Base-by-base conservation (phyloP, 495 filamentous ascomycete genomes). In the Hyaloscypha variabilis region DNA sequence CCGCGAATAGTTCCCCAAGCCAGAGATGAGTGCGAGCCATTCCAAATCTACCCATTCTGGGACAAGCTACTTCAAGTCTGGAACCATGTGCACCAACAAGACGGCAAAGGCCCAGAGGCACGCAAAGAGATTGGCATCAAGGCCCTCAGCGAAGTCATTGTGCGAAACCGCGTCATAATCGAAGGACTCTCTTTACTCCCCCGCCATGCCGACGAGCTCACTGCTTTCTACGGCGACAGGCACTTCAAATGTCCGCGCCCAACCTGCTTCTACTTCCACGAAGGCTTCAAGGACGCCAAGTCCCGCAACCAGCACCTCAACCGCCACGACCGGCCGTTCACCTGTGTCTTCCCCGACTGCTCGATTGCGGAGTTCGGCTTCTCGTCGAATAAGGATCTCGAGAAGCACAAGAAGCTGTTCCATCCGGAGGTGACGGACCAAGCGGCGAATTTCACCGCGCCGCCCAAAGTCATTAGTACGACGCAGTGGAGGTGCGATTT, bases 181-280 rank as follows among this genome's bases (percentile, higher is more conserved):
- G 55, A 58, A 58, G 14, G 3, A 10, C 55, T 31, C 29, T 30
- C 29, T 6, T n/a, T 31, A 8, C 55, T 58, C 25, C 25, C 55
- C 25, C 8, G 5, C 26, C 6, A 46, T 3, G 23, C 31, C 62
- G 53, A 42, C 50, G 30, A 25, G 19, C 2, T 52, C 31, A 50
- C 24, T 6, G 49, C 57, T 19, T 77, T 68, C 21, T 79, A 81
- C 62, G 78, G 79, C 11, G 56, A 62, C 13, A 71, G 74, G 19
- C 60, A 67, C 5, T 78, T 71, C 71, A 82, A 82, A 67, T 83
- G 81, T 66, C 66, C 72, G 10, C 74, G 73, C 42, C 36, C 77
- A 0, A 74, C 65, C 31, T 83, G 81, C 67, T 72, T 68, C 62
- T 78, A 74, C 71, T 83, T 81, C 54, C 70, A 79, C 58, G 72